Evolutionary conservation across 2,329 filamentous ascomycete species (phyloP).

Genomic region (Penicillium sp.): DNA sequence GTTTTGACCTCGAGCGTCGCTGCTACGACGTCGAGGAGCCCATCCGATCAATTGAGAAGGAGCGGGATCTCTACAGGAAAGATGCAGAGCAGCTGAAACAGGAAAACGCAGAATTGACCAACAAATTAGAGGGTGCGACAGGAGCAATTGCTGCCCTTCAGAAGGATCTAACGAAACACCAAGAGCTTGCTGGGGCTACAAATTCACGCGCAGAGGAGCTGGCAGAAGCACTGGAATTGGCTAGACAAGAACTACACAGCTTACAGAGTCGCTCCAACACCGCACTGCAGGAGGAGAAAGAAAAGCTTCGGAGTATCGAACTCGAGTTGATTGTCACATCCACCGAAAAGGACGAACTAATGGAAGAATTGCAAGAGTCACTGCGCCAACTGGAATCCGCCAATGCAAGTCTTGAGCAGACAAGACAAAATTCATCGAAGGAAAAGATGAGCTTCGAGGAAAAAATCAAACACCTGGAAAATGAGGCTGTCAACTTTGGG

Average conservation of each 20-base stretch:
- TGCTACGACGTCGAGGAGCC: conserved; percentile 53
- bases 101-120: conserved; percentile 34
- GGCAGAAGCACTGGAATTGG: conserved; percentile 24
- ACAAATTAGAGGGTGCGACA: conserved; percentile 31
- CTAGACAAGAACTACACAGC: conserved; percentile 34
- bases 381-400: conserved; percentile 21
- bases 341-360: conserved; percentile 41
- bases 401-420: conserved; percentile 16
- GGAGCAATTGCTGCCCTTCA: conserved; percentile 36
- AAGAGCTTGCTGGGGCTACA: conserved; percentile 33
- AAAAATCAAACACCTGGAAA: conserved; percentile 17
- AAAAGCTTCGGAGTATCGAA: conserved; percentile 34
- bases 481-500: conserved; percentile 21
- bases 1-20: conserved; percentile 51
- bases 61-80: conserved; percentile 29
- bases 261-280: conserved; percentile 31
- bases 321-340: conserved; percentile 39
- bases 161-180: conserved; percentile 35
- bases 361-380: conserved; percentile 39
- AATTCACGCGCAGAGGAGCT: conserved; percentile 36
- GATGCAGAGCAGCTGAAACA: conserved; percentile 33
- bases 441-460: conserved; percentile 21
- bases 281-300: conserved; percentile 19
- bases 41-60: conserved; percentile 37
- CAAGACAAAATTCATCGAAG: conserved; percentile 18